Percentiles rank a stretch among this genome's conserved stretches.
Evolutionary conservation across 106 monocot genomes (phyloP).

Genomic region (Chionographis japonica): DNA sequence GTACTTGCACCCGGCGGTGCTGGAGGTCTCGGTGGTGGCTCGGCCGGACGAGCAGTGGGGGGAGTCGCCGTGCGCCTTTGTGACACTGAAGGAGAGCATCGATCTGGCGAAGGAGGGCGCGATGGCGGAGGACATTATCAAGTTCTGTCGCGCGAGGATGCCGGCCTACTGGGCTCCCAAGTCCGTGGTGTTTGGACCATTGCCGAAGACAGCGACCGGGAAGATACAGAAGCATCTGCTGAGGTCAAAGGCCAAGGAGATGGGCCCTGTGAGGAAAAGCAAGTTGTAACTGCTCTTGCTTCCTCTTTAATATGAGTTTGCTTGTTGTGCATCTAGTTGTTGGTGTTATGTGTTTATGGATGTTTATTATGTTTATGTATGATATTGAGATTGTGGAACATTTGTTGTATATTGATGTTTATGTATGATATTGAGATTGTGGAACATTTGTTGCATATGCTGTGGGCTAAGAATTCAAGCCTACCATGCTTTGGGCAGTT

Average conservation of each 20-base stretch:
- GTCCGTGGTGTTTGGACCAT: slow-evolving; percentile 47
- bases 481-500: too few species aligned
- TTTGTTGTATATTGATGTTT: too few species aligned
- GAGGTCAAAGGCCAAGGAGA: slow-evolving; percentile 47
- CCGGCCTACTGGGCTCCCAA: slow-evolving; percentile 73
- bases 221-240: slow-evolving; percentile 75
- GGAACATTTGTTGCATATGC: too few species aligned
- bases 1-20: slow-evolving; percentile 50
- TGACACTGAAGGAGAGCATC: slow-evolving; percentile 33
- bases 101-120: slow-evolving; percentile 10
- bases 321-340: too few species aligned
- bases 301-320: too few species aligned
- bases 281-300: too few species aligned
- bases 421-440: too few species aligned
- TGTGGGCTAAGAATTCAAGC: too few species aligned
- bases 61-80: slow-evolving; percentile 73
- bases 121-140: slow-evolving; percentile 38
- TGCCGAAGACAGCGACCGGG: slow-evolving; percentile 74
- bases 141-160: slow-evolving; percentile 47
- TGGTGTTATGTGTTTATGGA: too few species aligned
- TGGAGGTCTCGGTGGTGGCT: slow-evolving; percentile 65
- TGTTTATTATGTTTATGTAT: too few species aligned
- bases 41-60: slow-evolving; percentile 69
- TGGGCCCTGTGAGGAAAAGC: slow-evolving; percentile 66
- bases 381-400: too few species aligned